Evolutionary conservation across 2,329 filamentous ascomycete species (phyloP).

Genomic region (Monilinia fructigena): DNA sequence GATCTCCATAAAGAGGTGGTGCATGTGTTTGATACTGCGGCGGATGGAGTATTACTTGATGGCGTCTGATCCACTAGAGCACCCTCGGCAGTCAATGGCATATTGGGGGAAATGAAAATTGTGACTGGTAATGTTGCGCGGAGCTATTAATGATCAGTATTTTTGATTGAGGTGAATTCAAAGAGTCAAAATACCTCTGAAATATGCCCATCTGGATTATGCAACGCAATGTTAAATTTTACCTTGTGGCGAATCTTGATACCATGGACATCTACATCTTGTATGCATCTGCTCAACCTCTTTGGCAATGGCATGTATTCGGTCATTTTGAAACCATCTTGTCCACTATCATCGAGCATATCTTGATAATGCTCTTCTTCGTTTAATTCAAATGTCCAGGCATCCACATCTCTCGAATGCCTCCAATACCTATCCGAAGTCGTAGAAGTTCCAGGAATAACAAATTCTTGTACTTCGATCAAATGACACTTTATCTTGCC

Average conservation of each 20-base stretch:
- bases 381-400: conserved; percentile 55
- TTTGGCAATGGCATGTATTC: conserved; percentile 72
- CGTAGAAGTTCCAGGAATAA: conserved; percentile 48
- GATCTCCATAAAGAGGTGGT: conserved; percentile 89
- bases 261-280: conserved; percentile 83
- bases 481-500: conserved; percentile 80
- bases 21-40: conserved; percentile 61
- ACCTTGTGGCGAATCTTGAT: conserved; percentile 94
- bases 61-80: conserved; percentile 66
- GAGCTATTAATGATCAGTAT: conserved; percentile 51
- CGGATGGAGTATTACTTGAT: conserved; percentile 45
- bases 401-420: conserved; percentile 61
- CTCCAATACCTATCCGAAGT: conserved; percentile 57
- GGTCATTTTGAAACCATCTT: conserved; percentile 63
- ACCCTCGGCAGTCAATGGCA: conserved; percentile 84
- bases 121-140: conserved; percentile 87
- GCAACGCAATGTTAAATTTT: conserved; percentile 84
- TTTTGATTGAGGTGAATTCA: conserved; percentile 21
- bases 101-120: conserved; percentile 92
- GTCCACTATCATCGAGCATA: conserved; percentile 64
- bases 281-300: conserved; percentile 77
- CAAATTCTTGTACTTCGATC: conserved; percentile 73
- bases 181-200: conserved; percentile 65
- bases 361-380: conserved; percentile 66
- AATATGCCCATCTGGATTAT: conserved; percentile 91